phyloP scores from a whole-genome alignment of 108 stramenopile genomes.

The Cylindrotheca fusiformis region DNA sequence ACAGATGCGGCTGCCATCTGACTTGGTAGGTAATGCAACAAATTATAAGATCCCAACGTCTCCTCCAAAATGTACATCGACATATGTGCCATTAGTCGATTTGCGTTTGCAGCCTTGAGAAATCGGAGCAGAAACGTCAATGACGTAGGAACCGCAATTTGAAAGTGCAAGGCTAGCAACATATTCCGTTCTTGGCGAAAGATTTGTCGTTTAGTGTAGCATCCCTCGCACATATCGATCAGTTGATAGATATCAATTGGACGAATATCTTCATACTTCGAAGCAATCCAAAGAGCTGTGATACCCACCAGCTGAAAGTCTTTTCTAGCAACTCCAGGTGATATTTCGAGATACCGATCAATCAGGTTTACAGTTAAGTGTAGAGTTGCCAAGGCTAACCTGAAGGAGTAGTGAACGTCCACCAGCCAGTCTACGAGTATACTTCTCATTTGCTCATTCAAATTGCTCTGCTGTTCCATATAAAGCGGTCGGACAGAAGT shows the following conservation, averaged over 20 bases:
- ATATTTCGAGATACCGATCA: slow-evolving; percentile 73
- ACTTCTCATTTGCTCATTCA: slow-evolving; percentile 82
- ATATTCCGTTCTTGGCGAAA: slow-evolving; percentile 65
- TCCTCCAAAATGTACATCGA: slow-evolving; percentile 88
- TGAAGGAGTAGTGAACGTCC: slow-evolving; percentile 87
- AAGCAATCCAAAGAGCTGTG: slow-evolving; percentile 77
- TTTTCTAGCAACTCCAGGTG: slow-evolving; percentile 48
- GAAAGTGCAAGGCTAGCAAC: slow-evolving; percentile 75
- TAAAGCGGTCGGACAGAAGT: slow-evolving; percentile 44
- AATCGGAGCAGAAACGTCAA: slow-evolving; percentile 90
- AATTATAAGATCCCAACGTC: slow-evolving; percentile 81
- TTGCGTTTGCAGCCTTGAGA: slow-evolving; percentile 91
- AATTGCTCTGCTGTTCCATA: slow-evolving; percentile 70
- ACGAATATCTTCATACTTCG: slow-evolving; percentile 95
- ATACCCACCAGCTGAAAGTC: slow-evolving; percentile 90
- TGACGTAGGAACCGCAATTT: slow-evolving; percentile 86
- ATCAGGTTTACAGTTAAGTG: slow-evolving; percentile 85
- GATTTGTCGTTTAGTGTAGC: slow-evolving; percentile 55
- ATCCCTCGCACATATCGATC: slow-evolving; percentile 78
- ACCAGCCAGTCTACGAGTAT: slow-evolving; percentile 94
- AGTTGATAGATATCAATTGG: slow-evolving; percentile 76
- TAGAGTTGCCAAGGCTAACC: slow-evolving; percentile 79
- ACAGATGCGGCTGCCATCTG: slow-evolving; percentile 88
- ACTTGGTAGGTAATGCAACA: slow-evolving; percentile 72
- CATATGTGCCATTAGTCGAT: slow-evolving; percentile 80